Evolutionary conservation across 148 eudicot genomes (phyloP).

Genomic region (Nepenthes mirabilis): DNA sequence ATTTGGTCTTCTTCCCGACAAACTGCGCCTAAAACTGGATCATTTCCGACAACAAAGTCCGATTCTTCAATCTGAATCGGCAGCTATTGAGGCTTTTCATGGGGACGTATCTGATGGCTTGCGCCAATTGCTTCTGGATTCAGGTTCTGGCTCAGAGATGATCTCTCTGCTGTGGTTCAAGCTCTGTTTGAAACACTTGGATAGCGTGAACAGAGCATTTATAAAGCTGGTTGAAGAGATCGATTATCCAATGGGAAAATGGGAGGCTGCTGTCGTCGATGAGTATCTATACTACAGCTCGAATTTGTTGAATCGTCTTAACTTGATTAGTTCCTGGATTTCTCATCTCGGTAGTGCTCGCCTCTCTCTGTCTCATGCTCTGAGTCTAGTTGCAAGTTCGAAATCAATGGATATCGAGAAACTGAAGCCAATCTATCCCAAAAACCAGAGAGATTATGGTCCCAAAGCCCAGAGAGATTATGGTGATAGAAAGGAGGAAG

Average conservation of each 20-base stretch:
- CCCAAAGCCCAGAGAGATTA: too few species aligned
- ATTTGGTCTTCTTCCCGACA: conserved; percentile 12
- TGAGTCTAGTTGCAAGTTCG: conserved; percentile 15
- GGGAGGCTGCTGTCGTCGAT: conserved; percentile 29
- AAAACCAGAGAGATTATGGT: neutral
- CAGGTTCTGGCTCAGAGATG: neutral
- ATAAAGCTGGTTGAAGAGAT: conserved; percentile 37
- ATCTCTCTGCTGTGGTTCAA: conserved; percentile 3
- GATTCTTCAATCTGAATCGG: conserved; percentile 9
- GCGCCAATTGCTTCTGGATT: conserved; percentile 12
- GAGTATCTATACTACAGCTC: conserved; percentile 41
- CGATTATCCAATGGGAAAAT: conserved; percentile 42
- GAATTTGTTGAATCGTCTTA: conserved; percentile 34
- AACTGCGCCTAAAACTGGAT: conserved; percentile 22
- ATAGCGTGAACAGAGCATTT: conserved; percentile 36
- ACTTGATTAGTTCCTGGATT: conserved; percentile 28
- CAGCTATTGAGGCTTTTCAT: conserved; percentile 26
- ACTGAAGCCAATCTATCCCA: conserved; percentile 10
- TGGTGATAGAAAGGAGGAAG: too few species aligned
- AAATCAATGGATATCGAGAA: conserved; percentile 6
- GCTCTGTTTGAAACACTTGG: conserved; percentile 25
- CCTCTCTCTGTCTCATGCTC: conserved; percentile 28
- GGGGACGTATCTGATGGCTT: conserved; percentile 18
- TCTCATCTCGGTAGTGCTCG: conserved; percentile 35
- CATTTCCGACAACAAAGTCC: conserved; percentile 9